phyloP scores from a whole-genome alignment of 1,139 yeast genomes.

The Sugiyamaella pinicola region DNA sequence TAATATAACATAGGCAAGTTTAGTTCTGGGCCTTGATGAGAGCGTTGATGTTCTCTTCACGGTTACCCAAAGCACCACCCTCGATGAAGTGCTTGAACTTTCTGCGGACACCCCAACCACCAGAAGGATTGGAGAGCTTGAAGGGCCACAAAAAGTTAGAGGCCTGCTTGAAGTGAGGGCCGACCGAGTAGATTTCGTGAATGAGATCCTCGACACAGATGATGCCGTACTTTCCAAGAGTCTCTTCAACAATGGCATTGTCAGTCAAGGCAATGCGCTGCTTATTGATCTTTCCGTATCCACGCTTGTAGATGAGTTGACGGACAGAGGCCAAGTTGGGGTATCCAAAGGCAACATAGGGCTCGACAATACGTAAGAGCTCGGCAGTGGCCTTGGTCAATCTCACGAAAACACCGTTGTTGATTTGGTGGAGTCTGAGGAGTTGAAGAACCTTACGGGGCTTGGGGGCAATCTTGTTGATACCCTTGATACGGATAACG shows the following conservation, averaged over 20 bases:
- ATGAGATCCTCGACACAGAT: slow-evolving; percentile 95
- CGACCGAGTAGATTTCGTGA: slow-evolving; percentile 98
- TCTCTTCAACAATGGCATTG: slow-evolving; percentile 91
- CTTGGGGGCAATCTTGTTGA: slow-evolving; percentile 99
- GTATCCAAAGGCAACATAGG: slow-evolving; percentile 99
- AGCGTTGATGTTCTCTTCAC: slow-evolving; percentile 98
- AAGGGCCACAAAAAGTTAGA: slow-evolving; percentile 99
- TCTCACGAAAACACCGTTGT: slow-evolving; percentile 98
- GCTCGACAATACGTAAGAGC: slow-evolving; percentile 97
- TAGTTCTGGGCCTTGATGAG: slow-evolving; percentile 74
- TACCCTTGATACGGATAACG: slow-evolving; percentile 99
- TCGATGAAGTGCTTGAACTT: slow-evolving; percentile 99
- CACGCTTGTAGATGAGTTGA: slow-evolving; percentile 99
- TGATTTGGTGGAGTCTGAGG: slow-evolving; percentile 96
- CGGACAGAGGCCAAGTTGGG: slow-evolving; percentile 96
- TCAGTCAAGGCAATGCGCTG: slow-evolving; percentile 92
- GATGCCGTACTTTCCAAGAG: slow-evolving; percentile 96
- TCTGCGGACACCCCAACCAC: slow-evolving; percentile 99
- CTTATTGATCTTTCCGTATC: slow-evolving; percentile 98
- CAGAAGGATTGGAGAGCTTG: slow-evolving; percentile 99
- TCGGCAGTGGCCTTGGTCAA: slow-evolving; percentile 98
- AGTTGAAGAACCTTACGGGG: slow-evolving; percentile 99
- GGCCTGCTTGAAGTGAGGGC: slow-evolving; percentile 99
- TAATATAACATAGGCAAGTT: slow-evolving; percentile 1
- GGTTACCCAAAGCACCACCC: slow-evolving; percentile 99